These are phyloP conservation scores for Arthrobotrys pseudoclavata DNA, from an alignment of 2,329 filamentous ascomycete species.

Conservation along the genomic window DNA sequence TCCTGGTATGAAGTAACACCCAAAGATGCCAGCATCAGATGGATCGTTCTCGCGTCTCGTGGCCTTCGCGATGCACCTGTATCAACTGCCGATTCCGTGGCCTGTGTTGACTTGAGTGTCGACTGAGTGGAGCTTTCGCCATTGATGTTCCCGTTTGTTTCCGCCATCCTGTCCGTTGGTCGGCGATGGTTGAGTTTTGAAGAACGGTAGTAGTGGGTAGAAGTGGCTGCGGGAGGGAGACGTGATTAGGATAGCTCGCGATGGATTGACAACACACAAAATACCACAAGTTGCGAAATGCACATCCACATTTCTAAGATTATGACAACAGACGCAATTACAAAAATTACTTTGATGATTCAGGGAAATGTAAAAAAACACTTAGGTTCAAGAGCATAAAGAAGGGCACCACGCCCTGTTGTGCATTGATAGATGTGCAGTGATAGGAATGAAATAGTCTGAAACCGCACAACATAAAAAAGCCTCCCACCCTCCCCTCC, in stretches of 20 bases:
- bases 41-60: conserved; percentile 82
- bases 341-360: no score
- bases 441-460: no score
- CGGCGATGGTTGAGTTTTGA: background rate
- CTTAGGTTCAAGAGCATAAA: no score
- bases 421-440: no score
- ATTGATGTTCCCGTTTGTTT: conserved; percentile 51
- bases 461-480: no score
- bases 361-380: no score
- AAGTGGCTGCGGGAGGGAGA: conserved; percentile 9
- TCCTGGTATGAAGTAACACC: conserved; percentile 84
- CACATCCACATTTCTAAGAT: no score
- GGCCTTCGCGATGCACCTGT: conserved; percentile 71
- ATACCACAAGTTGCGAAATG: conserved; percentile 19
- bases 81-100: conserved; percentile 62
- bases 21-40: conserved; percentile 82
- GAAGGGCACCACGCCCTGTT: no score
- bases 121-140: conserved; percentile 52
- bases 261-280: conserved; percentile 20
- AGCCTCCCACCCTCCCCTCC: no score
- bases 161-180: conserved; percentile 30
- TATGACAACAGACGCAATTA: no score
- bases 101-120: conserved; percentile 50
- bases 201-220: background rate
- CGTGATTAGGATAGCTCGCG: conserved; percentile 22